A percentile compares a stretch with the other conserved stretches of the same genome.
These are phyloP conservation scores for Euryodendron excelsum DNA, from an alignment of 148 eudicot genomes.

Conservation along the genomic window DNA sequence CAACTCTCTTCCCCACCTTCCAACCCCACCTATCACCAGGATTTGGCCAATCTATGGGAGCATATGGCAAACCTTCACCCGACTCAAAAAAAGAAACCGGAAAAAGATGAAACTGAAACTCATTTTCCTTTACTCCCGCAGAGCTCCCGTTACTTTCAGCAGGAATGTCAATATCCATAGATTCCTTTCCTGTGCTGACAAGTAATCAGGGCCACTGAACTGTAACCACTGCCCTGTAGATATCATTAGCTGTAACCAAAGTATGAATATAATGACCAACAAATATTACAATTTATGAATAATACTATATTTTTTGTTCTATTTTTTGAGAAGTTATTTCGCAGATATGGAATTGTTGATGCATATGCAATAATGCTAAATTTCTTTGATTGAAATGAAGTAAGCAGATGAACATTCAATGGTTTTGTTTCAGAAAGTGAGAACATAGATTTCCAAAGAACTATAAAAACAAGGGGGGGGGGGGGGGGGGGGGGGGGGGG, in stretches of 20 bases:
- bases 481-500: too few species aligned
- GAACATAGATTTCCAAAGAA: background rate
- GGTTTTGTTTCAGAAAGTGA: background rate
- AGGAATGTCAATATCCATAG: conserved; percentile 62
- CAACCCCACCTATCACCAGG: conserved; percentile 81
- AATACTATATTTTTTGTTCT: background rate
- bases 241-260: background rate
- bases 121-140: conserved; percentile 46
- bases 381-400: background rate
- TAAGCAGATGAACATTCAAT: background rate
- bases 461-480: too few species aligned
- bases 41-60: conserved; percentile 68
- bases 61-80: conserved; percentile 80
- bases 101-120: conserved; percentile 52
- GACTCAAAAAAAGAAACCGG: conserved; percentile 53
- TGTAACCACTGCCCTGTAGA: conserved; percentile 6
- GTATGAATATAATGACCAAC: background rate
- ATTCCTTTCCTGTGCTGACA: conserved; percentile 27
- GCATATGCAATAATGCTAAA: background rate
- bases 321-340: background rate
- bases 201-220: conserved; percentile 19
- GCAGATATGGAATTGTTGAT: background rate
- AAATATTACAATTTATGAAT: background rate
- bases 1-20: conserved; percentile 68
- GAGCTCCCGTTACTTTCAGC: conserved; percentile 39